Evolutionary conservation across 225 moss, liverwort and hornwort genomes (phyloP).

Genomic region (Antitrichia curtipendula): DNA sequence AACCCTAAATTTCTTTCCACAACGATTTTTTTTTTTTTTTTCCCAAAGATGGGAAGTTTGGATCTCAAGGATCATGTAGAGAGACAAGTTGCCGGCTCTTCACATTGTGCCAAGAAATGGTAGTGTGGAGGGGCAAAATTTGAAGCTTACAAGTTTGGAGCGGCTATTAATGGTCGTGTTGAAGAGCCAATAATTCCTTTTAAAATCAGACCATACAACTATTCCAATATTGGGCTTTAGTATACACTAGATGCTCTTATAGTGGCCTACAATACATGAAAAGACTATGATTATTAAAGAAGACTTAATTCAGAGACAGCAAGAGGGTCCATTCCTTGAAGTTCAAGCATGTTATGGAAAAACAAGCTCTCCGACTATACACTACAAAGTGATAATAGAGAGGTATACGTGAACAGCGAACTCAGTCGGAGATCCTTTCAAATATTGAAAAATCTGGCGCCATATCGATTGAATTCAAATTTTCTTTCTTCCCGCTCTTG

Average conservation of each 20-base stretch:
- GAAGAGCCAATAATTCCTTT: neutral
- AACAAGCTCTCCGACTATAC: too few relatives aligned
- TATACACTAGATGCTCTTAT: neutral
- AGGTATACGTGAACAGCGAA: fast-evolving
- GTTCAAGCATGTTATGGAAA: neutral
- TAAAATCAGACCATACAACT: neutral
- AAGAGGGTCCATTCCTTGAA: neutral
- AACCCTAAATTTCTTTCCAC: neutral
- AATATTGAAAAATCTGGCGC: neutral
- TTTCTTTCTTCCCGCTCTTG: neutral
- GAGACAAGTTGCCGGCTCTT: fast-evolving
- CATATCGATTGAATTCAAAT: neutral
- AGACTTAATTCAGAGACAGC: neutral
- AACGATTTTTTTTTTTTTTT: neutral
- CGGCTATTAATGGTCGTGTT: too few relatives aligned
- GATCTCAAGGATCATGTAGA: neutral
- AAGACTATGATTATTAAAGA: neutral
- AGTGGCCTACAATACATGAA: neutral
- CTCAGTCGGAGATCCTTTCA: neutral
- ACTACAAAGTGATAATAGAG: neutral
- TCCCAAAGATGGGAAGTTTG: neutral
- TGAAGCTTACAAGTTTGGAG: fast-evolving
- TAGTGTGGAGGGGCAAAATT: fast-evolving
- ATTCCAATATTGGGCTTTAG: fast-evolving
- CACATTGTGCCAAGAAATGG: neutral